These are phyloP conservation scores for Nemania serpens DNA, from an alignment of 2,329 filamentous ascomycete species.

Conservation along the genomic window DNA sequence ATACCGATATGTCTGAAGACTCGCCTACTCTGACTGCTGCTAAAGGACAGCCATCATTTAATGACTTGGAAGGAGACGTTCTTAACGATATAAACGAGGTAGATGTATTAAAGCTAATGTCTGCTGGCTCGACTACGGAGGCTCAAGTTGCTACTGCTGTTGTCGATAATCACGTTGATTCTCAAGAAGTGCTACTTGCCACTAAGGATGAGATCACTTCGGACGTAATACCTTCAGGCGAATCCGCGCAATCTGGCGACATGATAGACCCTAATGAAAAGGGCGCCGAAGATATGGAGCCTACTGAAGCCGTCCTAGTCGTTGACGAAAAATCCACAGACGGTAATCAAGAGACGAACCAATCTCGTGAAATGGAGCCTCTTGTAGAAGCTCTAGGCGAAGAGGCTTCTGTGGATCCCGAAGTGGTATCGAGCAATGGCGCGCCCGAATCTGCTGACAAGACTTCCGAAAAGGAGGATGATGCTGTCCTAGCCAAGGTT, in stretches of 20 bases:
- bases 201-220: slow-evolving; percentile 5
- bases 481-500: slow-evolving; percentile 29
- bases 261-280: slow-evolving; percentile 6
- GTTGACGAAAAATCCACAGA: slow-evolving; percentile 43
- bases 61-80: slow-evolving; percentile 12
- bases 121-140: not conserved
- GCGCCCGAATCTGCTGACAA: not conserved
- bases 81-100: not conserved
- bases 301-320: slow-evolving; percentile 14
- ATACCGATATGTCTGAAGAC: slow-evolving; percentile 23
- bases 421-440: slow-evolving; percentile 1
- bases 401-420: not conserved
- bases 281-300: slow-evolving; percentile 9
- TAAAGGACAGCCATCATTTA: slow-evolving; percentile 9
- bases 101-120: slow-evolving; percentile 1
- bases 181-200: not conserved
- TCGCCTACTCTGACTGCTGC: slow-evolving; percentile 24
- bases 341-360: slow-evolving; percentile 46
- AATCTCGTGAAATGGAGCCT: slow-evolving; percentile 29
- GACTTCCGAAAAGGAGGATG: slow-evolving; percentile 1
- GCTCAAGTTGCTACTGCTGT: slow-evolving; percentile 16
- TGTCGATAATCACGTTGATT: not conserved
- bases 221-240: not conserved
- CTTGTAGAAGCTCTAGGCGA: slow-evolving; percentile 1
- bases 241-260: not conserved